Evolutionary conservation across 768 basidiomycete species (phyloP).

Genomic region (Kondoa subrosea): DNA sequence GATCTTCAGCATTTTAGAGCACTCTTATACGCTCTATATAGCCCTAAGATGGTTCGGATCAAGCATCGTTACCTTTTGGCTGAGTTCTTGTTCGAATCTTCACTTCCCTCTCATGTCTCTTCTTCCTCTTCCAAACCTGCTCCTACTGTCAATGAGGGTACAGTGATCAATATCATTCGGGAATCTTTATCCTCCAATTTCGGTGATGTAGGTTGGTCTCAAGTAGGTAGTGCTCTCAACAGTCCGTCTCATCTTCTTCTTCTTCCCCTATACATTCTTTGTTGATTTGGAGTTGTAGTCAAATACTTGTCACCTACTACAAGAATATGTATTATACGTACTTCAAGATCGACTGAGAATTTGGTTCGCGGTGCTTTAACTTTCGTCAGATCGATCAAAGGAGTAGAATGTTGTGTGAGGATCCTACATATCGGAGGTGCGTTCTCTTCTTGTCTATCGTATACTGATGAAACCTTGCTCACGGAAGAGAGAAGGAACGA

Average conservation of each 20-base stretch:
- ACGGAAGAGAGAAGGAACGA: conserved; percentile 18
- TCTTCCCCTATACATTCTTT: neutral
- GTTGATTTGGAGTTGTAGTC: conserved; percentile 15
- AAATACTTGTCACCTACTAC: conserved; percentile 26
- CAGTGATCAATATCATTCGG: conserved; percentile 20
- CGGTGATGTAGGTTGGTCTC: conserved; percentile 24
- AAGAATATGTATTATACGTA: conserved; percentile 23
- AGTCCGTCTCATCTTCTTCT: conserved; percentile 13
- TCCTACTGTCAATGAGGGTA: conserved; percentile 12
- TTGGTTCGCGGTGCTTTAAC: conserved; percentile 26
- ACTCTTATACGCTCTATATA: no score
- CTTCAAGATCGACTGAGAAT: conserved; percentile 20
- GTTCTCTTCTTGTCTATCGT: neutral
- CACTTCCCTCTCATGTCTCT: conserved; percentile 23
- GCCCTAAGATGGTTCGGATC: conserved; percentile 18
- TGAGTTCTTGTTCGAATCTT: conserved; percentile 20
- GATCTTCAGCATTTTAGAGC: no score
- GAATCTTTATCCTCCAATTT: conserved; percentile 25
- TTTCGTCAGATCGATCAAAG: conserved; percentile 21
- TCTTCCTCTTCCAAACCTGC: neutral
- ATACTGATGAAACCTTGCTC: neutral
- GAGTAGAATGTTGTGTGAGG: conserved; percentile 13
- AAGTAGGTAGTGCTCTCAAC: conserved; percentile 24
- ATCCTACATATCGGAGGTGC: conserved; percentile 25
- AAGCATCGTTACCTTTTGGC: conserved; percentile 27